A percentile compares a stretch with the other conserved stretches of the same genome.
Conservation (phyloP, 257 asterid species). For the Asclepias syriaca region DNA sequence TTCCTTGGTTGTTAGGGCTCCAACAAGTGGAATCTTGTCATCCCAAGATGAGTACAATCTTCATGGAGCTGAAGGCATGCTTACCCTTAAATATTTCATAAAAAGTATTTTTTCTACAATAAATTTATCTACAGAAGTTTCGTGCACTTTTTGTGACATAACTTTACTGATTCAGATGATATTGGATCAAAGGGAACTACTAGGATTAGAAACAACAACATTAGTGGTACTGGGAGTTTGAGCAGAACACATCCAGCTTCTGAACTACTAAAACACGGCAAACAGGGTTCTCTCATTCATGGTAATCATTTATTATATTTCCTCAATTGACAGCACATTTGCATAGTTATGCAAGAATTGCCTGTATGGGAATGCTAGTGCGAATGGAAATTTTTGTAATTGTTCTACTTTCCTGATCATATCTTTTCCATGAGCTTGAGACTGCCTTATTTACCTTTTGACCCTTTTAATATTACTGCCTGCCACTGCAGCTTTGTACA, state of each 20-base stretch:
- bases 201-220: slow-evolving; percentile 39
- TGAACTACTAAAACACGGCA: slow-evolving; percentile 38
- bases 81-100: slow-evolving; percentile 8
- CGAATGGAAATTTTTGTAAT: neutral
- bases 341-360: neutral
- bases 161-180: slow-evolving; percentile 66
- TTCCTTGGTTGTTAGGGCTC: slow-evolving; percentile 42
- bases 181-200: slow-evolving; percentile 60
- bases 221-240: slow-evolving; percentile 48
- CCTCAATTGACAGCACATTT: neutral
- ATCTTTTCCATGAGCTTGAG: neutral
- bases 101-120: neutral
- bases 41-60: slow-evolving; percentile 55
- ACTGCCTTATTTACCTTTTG: neutral
- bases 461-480: neutral
- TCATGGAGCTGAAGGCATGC: slow-evolving; percentile 62
- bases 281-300: slow-evolving; percentile 45
- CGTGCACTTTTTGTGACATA: slow-evolving; percentile 37
- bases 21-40: slow-evolving; percentile 45
- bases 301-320: slow-evolving; percentile 34
- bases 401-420: neutral
- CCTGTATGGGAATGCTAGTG: neutral
- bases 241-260: slow-evolving; percentile 36
- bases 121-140: slow-evolving; percentile 13
- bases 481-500: too few relatives aligned